phyloP scores from a whole-genome alignment of 768 basidiomycete species.

The Tulasnella sp. region DNA sequence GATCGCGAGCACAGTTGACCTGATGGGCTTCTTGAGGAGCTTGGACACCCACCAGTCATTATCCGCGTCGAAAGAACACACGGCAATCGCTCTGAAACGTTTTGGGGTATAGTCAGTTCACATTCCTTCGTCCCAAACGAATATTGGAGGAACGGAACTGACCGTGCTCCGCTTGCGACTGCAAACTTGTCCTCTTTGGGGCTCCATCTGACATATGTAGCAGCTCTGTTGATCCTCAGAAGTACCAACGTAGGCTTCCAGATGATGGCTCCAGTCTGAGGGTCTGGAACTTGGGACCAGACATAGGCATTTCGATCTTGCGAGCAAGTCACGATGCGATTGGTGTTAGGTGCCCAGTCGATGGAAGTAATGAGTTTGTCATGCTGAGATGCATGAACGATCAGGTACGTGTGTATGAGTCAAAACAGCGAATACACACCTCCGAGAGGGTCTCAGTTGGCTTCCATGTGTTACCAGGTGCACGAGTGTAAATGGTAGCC shows the following conservation, averaged over 20 bases:
- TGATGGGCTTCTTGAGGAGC: slow-evolving; percentile 92
- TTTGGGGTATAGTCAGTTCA: background rate
- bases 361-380: slow-evolving; percentile 97
- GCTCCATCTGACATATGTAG: slow-evolving; percentile 91
- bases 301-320: slow-evolving; percentile 99
- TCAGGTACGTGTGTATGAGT: background rate
- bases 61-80: slow-evolving; percentile 95
- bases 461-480: slow-evolving; percentile 54
- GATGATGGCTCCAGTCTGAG: slow-evolving; percentile 45
- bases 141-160: too few relatives aligned
- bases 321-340: slow-evolving; percentile 96
- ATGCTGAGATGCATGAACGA: slow-evolving; percentile 42
- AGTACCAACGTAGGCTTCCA: slow-evolving; percentile 98
- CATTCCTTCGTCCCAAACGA: background rate
- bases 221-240: slow-evolving; percentile 88
- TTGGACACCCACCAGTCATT: slow-evolving; percentile 99
- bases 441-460: slow-evolving; percentile 69
- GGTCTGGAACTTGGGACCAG: slow-evolving; percentile 74
- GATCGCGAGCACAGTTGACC: slow-evolving; percentile 83
- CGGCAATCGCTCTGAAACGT: slow-evolving; percentile 72
- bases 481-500: slow-evolving; percentile 56
- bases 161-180: slow-evolving; percentile 93
- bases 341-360: slow-evolving; percentile 95
- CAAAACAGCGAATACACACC: slow-evolving; percentile 32
- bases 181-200: slow-evolving; percentile 98